These are phyloP conservation scores for Hyphopichia fennica DNA, from an alignment of 1,139 yeast species.

Conservation along the genomic window DNA sequence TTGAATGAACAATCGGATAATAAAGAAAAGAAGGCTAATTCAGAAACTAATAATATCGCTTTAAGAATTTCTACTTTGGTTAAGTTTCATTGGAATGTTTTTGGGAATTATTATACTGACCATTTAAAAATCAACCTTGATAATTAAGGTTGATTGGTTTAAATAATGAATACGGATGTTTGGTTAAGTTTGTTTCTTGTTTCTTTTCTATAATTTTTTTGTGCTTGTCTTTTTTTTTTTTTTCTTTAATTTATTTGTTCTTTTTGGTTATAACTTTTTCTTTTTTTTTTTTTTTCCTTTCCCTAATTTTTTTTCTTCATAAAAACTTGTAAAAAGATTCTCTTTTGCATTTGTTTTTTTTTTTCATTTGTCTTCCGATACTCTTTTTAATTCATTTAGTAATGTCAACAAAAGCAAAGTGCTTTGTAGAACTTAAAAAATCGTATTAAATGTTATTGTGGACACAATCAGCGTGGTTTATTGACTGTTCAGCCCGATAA, in stretches of 20 bases:
- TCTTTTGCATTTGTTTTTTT: not conserved
- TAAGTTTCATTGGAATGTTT: conserved; percentile 76
- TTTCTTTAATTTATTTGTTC: not conserved
- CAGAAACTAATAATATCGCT: conserved; percentile 51
- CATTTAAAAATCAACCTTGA: conserved; percentile 11
- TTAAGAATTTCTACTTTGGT: conserved; percentile 56
- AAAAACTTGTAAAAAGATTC: not conserved
- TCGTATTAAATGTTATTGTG: too few species aligned
- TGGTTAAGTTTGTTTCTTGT: conserved; percentile 1
- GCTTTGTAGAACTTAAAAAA: too few species aligned
- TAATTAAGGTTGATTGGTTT: not conserved
- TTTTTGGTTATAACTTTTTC: not conserved
- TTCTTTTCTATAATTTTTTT: conserved; percentile 3
- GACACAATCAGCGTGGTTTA: too few species aligned
- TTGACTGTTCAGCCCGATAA: too few species aligned
- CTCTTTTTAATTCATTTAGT: not conserved
- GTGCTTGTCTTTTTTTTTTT: not conserved
- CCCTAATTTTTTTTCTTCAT: not conserved
- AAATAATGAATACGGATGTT: too few species aligned
- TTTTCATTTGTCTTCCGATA: not conserved
- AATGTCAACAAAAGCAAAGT: not conserved
- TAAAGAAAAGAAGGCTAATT: conserved; percentile 3
- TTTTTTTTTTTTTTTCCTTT: not conserved
- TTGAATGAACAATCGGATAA: not conserved
- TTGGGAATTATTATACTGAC: conserved; percentile 52